Base-by-base conservation (phyloP, 108 stramenopile species). In the Nitzschia inconspicua region DNA sequence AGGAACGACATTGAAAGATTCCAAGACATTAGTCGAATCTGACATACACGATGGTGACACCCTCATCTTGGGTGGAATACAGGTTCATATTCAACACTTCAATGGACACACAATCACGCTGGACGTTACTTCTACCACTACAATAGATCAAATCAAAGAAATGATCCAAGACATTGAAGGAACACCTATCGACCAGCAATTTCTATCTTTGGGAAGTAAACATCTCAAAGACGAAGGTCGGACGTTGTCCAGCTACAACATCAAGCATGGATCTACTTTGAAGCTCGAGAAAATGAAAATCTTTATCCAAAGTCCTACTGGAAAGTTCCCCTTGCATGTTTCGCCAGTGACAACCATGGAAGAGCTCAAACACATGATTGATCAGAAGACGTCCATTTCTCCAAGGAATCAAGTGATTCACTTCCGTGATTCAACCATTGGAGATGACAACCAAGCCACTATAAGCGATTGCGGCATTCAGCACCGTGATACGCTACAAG, bases 41-140 rank as follows among this genome's bases (percentile, higher is more conserved):
- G n/a, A n/a, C n/a, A n/a, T n/a, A n/a, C n/a, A n/a, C 8, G 20
- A 59, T 44, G 42, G 42, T 25, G 40, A 40, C 32, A 59, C 42
- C 7, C 8, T 59, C 23, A 5, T 44, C 3, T 59, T 59, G 57
- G 41, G 28, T 59, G 25, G 42, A 9, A 32, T 59, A 26, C 29
- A 59, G 24, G 28, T 59, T 4, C 44, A 26, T 44, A 42, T 59
- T 14, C 19, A 59, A 34, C 18, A 3, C 16, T 32, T 19, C 5
- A 25, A 67, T 23, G 20, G 25, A 3, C 18, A 49, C 7, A 42
- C 29, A 1, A n/a, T 47, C 3, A 8, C 13, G 3, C 13, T 43
- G 14, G 54, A 58, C 11, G 53, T 44, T n/a, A 40, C 5, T 40
- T 5, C 42, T 14, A 59, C 41, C 25, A 42, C 30, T 29, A 25